Evolutionary conservation across 192 early-diverging fungal species (phyloP).

Genomic region (Hyaloraphidium curvatum): DNA sequence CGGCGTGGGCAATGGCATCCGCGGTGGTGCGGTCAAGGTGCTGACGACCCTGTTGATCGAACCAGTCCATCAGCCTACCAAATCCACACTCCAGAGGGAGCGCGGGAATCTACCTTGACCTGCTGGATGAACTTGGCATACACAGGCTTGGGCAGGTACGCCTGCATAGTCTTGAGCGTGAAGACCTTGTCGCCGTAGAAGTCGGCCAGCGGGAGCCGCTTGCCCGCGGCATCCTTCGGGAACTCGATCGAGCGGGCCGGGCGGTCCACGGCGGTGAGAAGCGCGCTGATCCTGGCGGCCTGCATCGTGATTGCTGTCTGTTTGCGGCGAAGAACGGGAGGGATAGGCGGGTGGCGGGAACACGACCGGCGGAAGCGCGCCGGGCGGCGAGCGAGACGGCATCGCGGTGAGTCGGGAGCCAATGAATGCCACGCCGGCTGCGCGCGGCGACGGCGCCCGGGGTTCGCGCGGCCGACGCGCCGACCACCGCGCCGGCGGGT

Average conservation of each 20-base stretch:
- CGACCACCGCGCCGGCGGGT: too few relatives aligned
- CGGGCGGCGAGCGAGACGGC: too few relatives aligned
- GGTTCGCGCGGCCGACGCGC: too few relatives aligned
- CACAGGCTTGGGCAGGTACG: constrained; percentile 84
- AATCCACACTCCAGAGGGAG: not conserved
- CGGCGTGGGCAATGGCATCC: constrained; percentile 97
- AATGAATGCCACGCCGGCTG: too few relatives aligned
- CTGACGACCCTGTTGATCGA: constrained; percentile 54
- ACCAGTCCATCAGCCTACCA: not conserved
- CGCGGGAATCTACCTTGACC: constrained; percentile 29
- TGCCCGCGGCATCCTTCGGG: constrained; percentile 50
- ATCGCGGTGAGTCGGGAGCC: too few relatives aligned
- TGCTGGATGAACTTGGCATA: constrained; percentile 86
- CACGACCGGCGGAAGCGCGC: too few relatives aligned
- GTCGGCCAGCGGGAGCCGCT: constrained; percentile 62
- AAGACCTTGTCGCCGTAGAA: constrained; percentile 91
- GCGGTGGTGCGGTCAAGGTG: constrained; percentile 81
- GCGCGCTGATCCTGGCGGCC: constrained; percentile 19
- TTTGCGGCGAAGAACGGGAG: too few relatives aligned
- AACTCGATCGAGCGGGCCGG: constrained; percentile 55
- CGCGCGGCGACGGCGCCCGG: too few relatives aligned
- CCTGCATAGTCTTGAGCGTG: constrained; percentile 70
- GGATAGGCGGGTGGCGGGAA: too few relatives aligned
- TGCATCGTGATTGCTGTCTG: not conserved
- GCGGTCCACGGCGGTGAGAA: constrained; percentile 40